Conservation (phyloP, 306 rosid species). For the Crataegus laevigata region DNA sequence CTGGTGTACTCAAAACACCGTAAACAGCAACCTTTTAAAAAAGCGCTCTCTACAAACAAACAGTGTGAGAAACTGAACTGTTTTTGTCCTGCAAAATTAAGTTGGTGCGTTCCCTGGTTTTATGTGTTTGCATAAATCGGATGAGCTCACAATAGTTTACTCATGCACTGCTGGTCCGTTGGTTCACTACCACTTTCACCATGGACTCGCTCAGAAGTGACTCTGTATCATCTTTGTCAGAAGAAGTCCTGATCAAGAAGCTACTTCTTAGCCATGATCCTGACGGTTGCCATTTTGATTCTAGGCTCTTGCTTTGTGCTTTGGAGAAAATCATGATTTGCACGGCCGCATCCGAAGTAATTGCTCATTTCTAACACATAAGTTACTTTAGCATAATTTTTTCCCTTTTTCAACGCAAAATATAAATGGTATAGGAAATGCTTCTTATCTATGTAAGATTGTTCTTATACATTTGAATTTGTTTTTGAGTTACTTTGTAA, state of each 20-base stretch:
- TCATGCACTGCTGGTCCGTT: neutral
- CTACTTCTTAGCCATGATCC: conserved; percentile 60
- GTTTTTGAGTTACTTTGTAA: too few species aligned
- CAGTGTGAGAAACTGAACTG: too few species aligned
- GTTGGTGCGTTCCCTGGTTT: neutral
- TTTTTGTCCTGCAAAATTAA: neutral
- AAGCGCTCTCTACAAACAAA: too few species aligned
- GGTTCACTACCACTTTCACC: conserved; percentile 17
- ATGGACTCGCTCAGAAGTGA: conserved; percentile 28
- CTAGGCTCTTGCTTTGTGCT: conserved; percentile 41
- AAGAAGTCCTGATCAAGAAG: conserved; percentile 37
- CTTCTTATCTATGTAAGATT: too few species aligned
- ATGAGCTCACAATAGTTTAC: neutral
- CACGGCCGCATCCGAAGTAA: conserved; percentile 26
- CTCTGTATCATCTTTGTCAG: conserved; percentile 15
- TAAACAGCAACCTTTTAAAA: conserved; percentile 4
- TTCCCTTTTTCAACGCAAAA: neutral
- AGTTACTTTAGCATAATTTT: neutral
- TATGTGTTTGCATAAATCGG: neutral
- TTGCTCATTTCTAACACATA: neutral
- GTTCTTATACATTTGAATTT: too few species aligned
- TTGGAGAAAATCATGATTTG: conserved; percentile 47
- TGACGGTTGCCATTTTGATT: conserved; percentile 56
- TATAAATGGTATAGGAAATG: too few species aligned
- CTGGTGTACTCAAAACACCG: conserved; percentile 15